Conservation (phyloP, 2,329 filamentous ascomycete species). For the Pyrenophora seminiperda region DNA sequence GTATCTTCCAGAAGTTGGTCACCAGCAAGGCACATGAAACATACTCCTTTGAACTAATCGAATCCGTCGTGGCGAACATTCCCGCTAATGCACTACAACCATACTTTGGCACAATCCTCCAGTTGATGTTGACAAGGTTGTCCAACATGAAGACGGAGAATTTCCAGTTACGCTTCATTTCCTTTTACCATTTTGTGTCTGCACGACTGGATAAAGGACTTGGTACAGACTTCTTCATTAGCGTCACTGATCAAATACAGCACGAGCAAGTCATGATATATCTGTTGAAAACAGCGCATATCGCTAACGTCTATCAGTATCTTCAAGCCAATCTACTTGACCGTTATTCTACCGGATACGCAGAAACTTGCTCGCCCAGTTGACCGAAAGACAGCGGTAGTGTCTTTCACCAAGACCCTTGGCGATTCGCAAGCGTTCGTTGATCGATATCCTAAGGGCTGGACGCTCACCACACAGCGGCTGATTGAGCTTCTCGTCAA, state of each 20-base stretch:
- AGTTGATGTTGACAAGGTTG: constrained; percentile 76
- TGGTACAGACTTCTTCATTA: constrained; percentile 90
- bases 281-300: not conserved
- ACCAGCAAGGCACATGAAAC: constrained; percentile 81
- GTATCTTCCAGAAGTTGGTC: constrained; percentile 92
- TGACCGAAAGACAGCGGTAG: constrained; percentile 90
- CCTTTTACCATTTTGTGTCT: constrained; percentile 92
- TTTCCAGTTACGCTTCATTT: constrained; percentile 84
- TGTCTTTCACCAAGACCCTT: constrained; percentile 91
- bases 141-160: constrained; percentile 78
- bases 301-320: constrained; percentile 55
- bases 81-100: constrained; percentile 73
- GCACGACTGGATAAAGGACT: constrained; percentile 79
- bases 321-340: constrained; percentile 84
- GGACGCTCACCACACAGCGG: constrained; percentile 88
- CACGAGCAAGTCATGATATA: constrained; percentile 55
- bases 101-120: constrained; percentile 80
- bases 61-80: constrained; percentile 75
- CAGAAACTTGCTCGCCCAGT: constrained; percentile 84
- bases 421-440: constrained; percentile 86
- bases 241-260: constrained; percentile 81
- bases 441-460: constrained; percentile 71
- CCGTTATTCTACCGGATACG: constrained; percentile 84
- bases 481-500: constrained; percentile 88
- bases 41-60: constrained; percentile 87